Base-by-base conservation (phyloP, 1,284 basidiomycete species). In the Puccinia coronata region DNA sequence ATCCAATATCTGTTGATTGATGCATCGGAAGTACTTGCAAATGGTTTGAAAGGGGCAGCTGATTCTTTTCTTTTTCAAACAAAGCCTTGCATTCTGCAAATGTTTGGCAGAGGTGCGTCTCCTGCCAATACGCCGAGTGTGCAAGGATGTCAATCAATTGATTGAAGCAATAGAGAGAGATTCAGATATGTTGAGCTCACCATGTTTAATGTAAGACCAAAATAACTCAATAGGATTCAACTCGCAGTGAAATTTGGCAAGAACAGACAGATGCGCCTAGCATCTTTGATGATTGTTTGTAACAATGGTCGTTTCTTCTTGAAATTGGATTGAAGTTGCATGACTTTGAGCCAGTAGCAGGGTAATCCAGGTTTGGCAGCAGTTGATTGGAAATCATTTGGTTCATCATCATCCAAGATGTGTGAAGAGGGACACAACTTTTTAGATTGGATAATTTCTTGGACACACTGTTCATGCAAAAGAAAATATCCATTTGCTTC, bases 121-220 rank as follows among this genome's bases (percentile, higher is more conserved):
- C 28, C 8, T 39, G 11, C 25, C 49, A 36, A 31, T 41, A 49
- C 23, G 49, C 49, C 47, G 39, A 36, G 25, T 43, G 12, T 31
- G 5, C 16, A n/a, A 1, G 11, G 20, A 71, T 47, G 43, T 71
- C 12, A 23, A 25, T 28, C 47, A 6, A n/a, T 14, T 9, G 11
- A 9, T 63, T 14, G 25, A 6, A 11, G 14, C 8, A n/a, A n/a
- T 34, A 12, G 14, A 53, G 6, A 53, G n/a, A 53, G 18, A 25
- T 74, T 74, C 23, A 74, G 57, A 41, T 74, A 59, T 55, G 47
- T 31, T 53, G 53, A 57, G 36, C 18, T 59, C 49, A 74, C 18
- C 31, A 59, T 23, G 51, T n/a, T n/a, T n/a, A n/a, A n/a, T n/a
- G n/a, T n/a, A n/a, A n/a, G n/a, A n/a, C n/a, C n/a, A n/a, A n/a